Base-by-base conservation (phyloP, 345 rosid genomes). In the Linum tenue region DNA sequence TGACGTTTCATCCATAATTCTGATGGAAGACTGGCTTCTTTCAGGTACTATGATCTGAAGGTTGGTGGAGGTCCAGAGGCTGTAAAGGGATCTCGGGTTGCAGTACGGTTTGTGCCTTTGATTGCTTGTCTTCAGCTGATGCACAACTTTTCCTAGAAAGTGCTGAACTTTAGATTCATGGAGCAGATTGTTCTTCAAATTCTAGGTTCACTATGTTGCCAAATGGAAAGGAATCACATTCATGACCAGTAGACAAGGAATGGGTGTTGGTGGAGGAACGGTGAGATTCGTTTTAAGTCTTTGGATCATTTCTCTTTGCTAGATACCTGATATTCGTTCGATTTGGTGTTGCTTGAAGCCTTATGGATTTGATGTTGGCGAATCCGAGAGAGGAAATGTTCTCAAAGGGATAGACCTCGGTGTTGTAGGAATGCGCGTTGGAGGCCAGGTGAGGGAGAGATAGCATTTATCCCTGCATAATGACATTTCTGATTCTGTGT, bases 241-340 rank as follows among this genome's bases (percentile, higher is more conserved):
- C 77, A 92, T 92, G 98, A 92, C 98, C 11, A 92, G 97, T 70
- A 83, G 98, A 62, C 97, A 92, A 76, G 98, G 98, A 66, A 80
- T 87, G 7, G 97, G 98, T 3, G 94, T 92, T 68, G 96, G 97
- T 53, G 98, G 98, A 62, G 98, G 98, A 71, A 92, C 98, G 73
- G 98, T 92, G 69, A 42, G 90, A 62, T 37, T 5, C 2, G n/a
- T 60, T n/a, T 14, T 3, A 6, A 15, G 22, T 37, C 8, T n/a
- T 11, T 3, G 5, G 3, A 55, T 37, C 15, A 8, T 64, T 56
- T 51, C 17, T 22, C 31, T 22, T 22, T 22, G 31, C 31, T 22
- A 22, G 31, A 22, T 22, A 22, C 59, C 22, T 41, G 55, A 40
- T 5, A 6, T 44, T 64, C 55, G 53, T 38, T 3, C 8, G 22